Evolutionary conservation across 805 yeast species (phyloP), one percentile per base, ranked within the genome.

Genomic region (Sugiyamaella chiloensis): DNA sequence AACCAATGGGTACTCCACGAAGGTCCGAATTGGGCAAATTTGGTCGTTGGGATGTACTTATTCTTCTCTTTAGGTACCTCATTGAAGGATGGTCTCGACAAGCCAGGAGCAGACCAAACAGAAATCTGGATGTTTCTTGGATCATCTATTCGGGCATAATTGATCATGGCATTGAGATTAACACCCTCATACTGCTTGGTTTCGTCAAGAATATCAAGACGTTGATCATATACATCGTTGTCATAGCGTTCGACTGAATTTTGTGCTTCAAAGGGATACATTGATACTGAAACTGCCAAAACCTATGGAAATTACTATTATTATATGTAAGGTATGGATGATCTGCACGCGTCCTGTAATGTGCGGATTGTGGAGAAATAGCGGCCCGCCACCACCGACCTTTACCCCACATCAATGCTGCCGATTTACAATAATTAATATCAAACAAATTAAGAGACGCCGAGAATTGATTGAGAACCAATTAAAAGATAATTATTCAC

Each of bases 1-100:
- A 90, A 87, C 98, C 98, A 90, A 53, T 87, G 91, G 1, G 96
- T 83, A 49, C 89, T 83, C 98, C 97, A 90, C n/a, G 91, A 84
- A 2, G 98, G 97, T 0, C 96, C 96, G 62, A 85, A 87, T 7
- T 71, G 67, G 56, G 85, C 83, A 51, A 76, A 74, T 52, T 79
- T 79, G 29, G 52, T 51, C 2, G 68, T 60, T 1, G 62, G 60
- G 4, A 52, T 52, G 62, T 67, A 68, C 16, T 29, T 17, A 17
- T 17, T 17, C 11, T 84, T 80, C 20, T 71, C 19, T 8, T 39
- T 24, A 50, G 80, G 67, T 53, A 85, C 75, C 46, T 78, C 81
- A 45, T 69, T 65, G 64, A 81, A 83, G 24, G 75, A 65, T 0
- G 90, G 90, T 43, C 88, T 72, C 42, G 71, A 63, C 35, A 85